A percentile compares a stretch with the other conserved stretches of the same genome.
phyloP scores from a whole-genome alignment of 1,284 basidiomycete species.

The Wallemia hederae region DNA sequence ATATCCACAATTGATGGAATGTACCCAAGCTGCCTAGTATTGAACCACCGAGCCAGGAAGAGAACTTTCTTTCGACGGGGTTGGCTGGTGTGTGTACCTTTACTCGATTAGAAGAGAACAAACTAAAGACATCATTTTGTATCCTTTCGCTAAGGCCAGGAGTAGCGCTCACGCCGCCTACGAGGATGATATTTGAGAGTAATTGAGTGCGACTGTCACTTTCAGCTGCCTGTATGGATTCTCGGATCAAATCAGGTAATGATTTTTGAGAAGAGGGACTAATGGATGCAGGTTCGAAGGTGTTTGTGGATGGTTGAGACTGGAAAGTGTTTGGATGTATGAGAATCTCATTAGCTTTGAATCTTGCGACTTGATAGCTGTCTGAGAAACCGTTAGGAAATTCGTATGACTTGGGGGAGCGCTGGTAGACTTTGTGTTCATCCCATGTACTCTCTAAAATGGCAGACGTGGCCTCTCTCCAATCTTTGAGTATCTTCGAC shows the following conservation, averaged over 20 bases:
- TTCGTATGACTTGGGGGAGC: constrained; percentile 40
- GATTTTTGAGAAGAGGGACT: background rate
- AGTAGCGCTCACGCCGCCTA: constrained; percentile 66
- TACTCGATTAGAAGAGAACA: constrained; percentile 15
- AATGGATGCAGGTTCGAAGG: background rate
- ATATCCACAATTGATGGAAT: constrained; percentile 89
- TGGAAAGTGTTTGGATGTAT: constrained; percentile 35
- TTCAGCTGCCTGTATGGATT: constrained; percentile 34
- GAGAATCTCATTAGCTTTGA: constrained; percentile 59
- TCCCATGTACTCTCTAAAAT: constrained; percentile 66
- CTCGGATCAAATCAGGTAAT: constrained; percentile 7
- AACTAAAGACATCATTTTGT: constrained; percentile 31
- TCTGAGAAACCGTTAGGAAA: constrained; percentile 83
- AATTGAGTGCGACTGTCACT: constrained; percentile 70
- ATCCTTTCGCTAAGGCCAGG: constrained; percentile 65
- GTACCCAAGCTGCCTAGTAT: constrained; percentile 76
- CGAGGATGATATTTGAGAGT: constrained; percentile 73
- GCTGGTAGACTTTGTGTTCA: constrained; percentile 30
- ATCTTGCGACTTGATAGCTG: constrained; percentile 55
- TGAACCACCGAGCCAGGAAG: constrained; percentile 75
- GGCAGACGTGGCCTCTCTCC: constrained; percentile 64
- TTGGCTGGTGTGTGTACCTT: constrained; percentile 78
- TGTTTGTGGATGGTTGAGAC: background rate
- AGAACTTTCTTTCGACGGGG: constrained; percentile 55
- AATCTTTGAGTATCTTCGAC: constrained; percentile 59